Evolutionary conservation across 139 green algal species (phyloP), one percentile per base, ranked within the genome.

Genomic region (Choricystis sp.): DNA sequence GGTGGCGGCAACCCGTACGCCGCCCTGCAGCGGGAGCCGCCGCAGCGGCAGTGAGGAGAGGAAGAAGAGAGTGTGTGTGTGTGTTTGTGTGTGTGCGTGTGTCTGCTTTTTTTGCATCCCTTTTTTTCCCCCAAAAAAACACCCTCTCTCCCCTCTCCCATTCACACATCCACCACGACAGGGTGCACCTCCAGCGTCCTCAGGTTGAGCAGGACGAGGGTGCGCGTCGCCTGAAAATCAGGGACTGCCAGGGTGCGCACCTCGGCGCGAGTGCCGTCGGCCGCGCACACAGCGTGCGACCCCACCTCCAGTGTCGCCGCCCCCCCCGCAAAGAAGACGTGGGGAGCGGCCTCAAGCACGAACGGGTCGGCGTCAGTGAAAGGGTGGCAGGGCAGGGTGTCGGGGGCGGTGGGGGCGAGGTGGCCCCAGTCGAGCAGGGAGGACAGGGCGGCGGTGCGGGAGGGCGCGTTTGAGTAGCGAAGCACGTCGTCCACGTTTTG

Each of bases 301-400:
- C 68, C 48, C 0, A 77, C 90, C 2, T 65, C 79, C 71, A 92
- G 97, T 16, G 62, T 66, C 1, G 86, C 77, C 77, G 97, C 90
- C 62, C 89, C 89, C 58, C 91, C 93, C 0, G 80, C 87, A 68
- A 97, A 98, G 62, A 92, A 85, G 16, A 98, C 83, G 67, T 97
- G 87, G 0, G 93, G 93, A 1, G 74, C 75, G n/a, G 65, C 20
- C 1, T 74, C 29, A n/a, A 98, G 26, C 23, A 98, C 78, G 77
- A 98, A 98, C 30, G 93, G 93, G 77, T 99, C 93, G 4, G 63
- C 24, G 62, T 91, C 80, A 25, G 75, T 56, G 69, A 89, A 96
- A 40, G 93, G 94, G 74, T 94, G 96, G 76, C 78, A 85, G 21
- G 86, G 79, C 26, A 99, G 84, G 9, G 92, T 98, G 78, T 99